Percentiles rank a stretch among this genome's conserved stretches.
Conservation (phyloP, 2,329 filamentous ascomycete genomes). For the Ophiostoma montium region DNA sequence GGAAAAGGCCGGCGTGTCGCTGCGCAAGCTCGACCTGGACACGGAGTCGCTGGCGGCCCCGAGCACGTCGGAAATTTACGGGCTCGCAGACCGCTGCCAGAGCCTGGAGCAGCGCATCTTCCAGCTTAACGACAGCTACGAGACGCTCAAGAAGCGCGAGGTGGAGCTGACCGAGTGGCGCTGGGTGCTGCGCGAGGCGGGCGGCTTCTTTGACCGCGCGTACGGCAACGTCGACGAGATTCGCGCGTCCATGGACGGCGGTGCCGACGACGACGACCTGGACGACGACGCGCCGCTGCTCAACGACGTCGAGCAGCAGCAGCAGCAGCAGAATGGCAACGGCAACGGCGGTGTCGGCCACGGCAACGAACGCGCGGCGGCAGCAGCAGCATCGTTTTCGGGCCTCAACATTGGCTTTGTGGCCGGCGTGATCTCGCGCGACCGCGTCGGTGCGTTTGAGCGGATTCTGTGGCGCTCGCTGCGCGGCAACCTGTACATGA, state of each 20-base stretch:
- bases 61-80: slow-evolving; percentile 88
- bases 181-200: slow-evolving; percentile 91
- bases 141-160: slow-evolving; percentile 94
- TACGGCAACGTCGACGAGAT: slow-evolving; percentile 97
- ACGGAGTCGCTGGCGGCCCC: slow-evolving; percentile 74
- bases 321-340: slow-evolving; percentile 51
- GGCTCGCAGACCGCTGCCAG: slow-evolving; percentile 83
- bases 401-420: slow-evolving; percentile 99
- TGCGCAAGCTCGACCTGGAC: slow-evolving; percentile 86
- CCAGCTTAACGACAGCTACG: slow-evolving; percentile 94
- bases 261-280: slow-evolving; percentile 5
- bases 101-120: slow-evolving; percentile 81
- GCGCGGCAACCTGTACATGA: slow-evolving; percentile 98
- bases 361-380: slow-evolving; percentile 32
- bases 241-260: slow-evolving; percentile 60
- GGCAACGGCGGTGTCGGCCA: slow-evolving; percentile 28
- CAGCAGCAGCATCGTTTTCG: slow-evolving; percentile 79
- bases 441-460: slow-evolving; percentile 90
- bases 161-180: slow-evolving; percentile 96
- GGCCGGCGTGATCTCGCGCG: slow-evolving; percentile 83
- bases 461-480: slow-evolving; percentile 95
- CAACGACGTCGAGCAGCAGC: slow-evolving; percentile 71
- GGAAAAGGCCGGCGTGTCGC: slow-evolving; percentile 76
- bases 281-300: slow-evolving; percentile 89
- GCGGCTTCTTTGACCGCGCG: slow-evolving; percentile 92